These are phyloP conservation scores for Hypocreales sp. DNA, from an alignment of 2,329 filamentous ascomycete species.

Conservation along the genomic window DNA sequence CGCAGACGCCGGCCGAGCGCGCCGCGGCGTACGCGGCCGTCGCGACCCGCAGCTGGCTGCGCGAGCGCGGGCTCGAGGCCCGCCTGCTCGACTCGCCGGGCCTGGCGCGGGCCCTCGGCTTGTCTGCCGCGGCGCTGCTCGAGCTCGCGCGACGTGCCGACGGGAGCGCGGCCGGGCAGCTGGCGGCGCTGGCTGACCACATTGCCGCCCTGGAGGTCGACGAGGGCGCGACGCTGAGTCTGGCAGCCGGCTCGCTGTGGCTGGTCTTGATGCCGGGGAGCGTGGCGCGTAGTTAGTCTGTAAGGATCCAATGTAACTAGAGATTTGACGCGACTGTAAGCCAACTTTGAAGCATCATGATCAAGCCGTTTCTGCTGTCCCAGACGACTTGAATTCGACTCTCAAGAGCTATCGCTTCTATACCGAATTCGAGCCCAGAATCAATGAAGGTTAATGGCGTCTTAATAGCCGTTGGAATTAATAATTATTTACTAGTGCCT, in stretches of 20 bases:
- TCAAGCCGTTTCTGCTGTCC: too few species aligned
- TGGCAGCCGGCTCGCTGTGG: slow-evolving; percentile 18
- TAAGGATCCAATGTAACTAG: background rate
- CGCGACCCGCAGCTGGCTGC: slow-evolving; percentile 27
- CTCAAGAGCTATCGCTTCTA: too few species aligned
- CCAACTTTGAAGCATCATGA: too few species aligned
- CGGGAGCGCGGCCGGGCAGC: slow-evolving; percentile 6
- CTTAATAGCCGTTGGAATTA: too few species aligned
- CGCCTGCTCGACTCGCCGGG: slow-evolving; percentile 17
- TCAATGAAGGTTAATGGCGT: too few species aligned
- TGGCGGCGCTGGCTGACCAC: slow-evolving; percentile 11
- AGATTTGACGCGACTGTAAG: background rate
- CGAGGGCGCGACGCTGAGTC: slow-evolving; percentile 9
- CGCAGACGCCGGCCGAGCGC: slow-evolving; percentile 24
- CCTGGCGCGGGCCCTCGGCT: slow-evolving; percentile 11
- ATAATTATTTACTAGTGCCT: too few species aligned
- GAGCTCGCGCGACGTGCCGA: slow-evolving; percentile 15
- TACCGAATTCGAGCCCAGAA: too few species aligned
- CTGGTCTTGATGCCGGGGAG: slow-evolving; percentile 12
- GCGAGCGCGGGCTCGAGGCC: slow-evolving; percentile 20
- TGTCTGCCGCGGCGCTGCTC: slow-evolving; percentile 22
- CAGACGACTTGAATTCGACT: too few species aligned
- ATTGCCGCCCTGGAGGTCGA: slow-evolving; percentile 14
- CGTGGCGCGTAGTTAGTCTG: too few species aligned
- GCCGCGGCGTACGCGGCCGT: slow-evolving; percentile 24